phyloP scores from a whole-genome alignment of 805 yeast genomes.

The Scheffersomyces stipitis region DNA sequence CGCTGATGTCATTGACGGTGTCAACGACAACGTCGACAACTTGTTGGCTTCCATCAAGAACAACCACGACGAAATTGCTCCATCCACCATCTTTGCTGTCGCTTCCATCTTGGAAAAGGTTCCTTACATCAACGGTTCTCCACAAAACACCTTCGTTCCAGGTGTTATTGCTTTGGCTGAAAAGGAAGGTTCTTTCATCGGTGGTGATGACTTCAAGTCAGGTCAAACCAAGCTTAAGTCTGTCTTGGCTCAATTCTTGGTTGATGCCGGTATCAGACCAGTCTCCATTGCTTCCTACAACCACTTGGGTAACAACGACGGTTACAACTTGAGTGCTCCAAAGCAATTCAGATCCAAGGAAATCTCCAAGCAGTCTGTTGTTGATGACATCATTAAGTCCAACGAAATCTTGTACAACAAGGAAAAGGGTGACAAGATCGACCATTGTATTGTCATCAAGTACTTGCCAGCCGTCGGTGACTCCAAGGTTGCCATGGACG shows the following conservation, averaged over 20 bases:
- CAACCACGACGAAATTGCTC: conserved; percentile 83
- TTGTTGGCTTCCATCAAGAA: conserved; percentile 68
- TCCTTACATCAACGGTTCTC: conserved; percentile 95
- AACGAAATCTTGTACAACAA: conserved; percentile 83
- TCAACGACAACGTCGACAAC: conserved; percentile 86
- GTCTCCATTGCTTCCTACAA: conserved; percentile 92
- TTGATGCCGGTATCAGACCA: conserved; percentile 97
- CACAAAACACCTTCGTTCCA: conserved; percentile 96
- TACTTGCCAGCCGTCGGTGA: conserved; percentile 94
- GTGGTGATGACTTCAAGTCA: conserved; percentile 96
- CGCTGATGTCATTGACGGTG: conserved; percentile 71
- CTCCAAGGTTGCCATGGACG: conserved; percentile 97
- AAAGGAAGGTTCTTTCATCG: conserved; percentile 70
- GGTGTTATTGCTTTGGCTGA: conserved; percentile 92
- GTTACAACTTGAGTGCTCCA: conserved; percentile 87
- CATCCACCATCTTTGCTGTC: conserved; percentile 91
- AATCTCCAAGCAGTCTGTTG: conserved; percentile 88
- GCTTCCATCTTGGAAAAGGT: conserved; percentile 86
- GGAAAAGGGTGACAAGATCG: conserved; percentile 73
- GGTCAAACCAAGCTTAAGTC: conserved; percentile 96
- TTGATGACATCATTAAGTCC: conserved; percentile 90
- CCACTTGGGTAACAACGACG: conserved; percentile 96
- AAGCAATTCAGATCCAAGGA: conserved; percentile 94
- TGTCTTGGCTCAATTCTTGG: conserved; percentile 93
- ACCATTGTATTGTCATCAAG: conserved; percentile 94